These are phyloP conservation scores for Podila clonocystis DNA, from an alignment of 192 early-diverging fungal genomes.

Conservation along the genomic window DNA sequence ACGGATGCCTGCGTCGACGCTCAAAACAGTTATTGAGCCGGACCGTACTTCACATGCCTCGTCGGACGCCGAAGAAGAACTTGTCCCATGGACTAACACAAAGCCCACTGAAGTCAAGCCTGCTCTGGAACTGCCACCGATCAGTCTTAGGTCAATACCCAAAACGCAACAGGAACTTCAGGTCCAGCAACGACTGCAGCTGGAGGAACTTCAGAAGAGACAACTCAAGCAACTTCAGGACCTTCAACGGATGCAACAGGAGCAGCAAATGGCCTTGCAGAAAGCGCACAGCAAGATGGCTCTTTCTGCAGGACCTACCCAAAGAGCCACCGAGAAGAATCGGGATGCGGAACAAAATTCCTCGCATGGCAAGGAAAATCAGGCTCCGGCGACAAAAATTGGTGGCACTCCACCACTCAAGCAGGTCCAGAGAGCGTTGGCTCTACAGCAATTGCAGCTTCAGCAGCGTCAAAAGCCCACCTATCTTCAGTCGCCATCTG, in stretches of 20 bases:
- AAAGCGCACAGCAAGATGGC: slow-evolving; percentile 7
- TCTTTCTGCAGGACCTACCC: background rate
- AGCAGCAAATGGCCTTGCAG: slow-evolving; percentile 23
- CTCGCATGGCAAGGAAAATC: background rate
- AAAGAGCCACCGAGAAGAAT: too few relatives aligned
- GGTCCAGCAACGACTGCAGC: slow-evolving; percentile 12
- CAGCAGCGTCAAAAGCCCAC: background rate
- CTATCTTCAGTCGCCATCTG: background rate
- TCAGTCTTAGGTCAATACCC: background rate
- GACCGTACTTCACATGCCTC: background rate
- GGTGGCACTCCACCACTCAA: background rate
- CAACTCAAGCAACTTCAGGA: slow-evolving; percentile 28
- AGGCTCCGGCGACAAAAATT: background rate
- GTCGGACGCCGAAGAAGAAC: background rate
- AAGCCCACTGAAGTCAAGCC: background rate
- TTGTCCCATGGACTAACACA: background rate
- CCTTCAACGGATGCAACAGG: slow-evolving; percentile 4
- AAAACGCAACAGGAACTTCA: slow-evolving; percentile 14
- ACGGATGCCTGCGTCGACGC: background rate
- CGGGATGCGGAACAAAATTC: background rate
- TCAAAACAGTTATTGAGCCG: background rate
- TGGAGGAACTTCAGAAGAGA: slow-evolving; percentile 21
- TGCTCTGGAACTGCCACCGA: background rate
- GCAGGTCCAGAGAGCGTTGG: background rate
- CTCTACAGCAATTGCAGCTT: background rate